These are phyloP conservation scores for Penicillium occitanis DNA, from an alignment of 2,329 filamentous ascomycete species.

Conservation along the genomic window DNA sequence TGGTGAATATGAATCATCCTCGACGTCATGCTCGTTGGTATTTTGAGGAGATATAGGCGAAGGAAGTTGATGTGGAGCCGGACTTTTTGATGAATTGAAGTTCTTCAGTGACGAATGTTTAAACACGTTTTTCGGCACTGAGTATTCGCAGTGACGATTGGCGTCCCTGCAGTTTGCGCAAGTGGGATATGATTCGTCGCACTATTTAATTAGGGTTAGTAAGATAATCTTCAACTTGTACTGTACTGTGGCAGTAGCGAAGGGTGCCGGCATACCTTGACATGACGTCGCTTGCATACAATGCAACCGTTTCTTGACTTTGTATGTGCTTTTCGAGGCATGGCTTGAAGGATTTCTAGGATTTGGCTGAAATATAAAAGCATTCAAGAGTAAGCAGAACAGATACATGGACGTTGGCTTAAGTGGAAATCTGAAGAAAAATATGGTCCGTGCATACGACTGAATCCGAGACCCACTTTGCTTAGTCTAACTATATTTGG, in stretches of 20 bases:
- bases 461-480: neutral
- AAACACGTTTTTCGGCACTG: neutral
- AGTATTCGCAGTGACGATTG: neutral
- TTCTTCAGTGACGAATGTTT: neutral
- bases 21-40: neutral
- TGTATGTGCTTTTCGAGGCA: neutral
- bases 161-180: slow-evolving; percentile 8
- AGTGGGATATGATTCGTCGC: slow-evolving; percentile 10
- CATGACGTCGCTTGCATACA: slow-evolving; percentile 14
- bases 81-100: neutral
- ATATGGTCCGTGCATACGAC: neutral
- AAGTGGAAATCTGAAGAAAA: neutral
- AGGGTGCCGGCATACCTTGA: slow-evolving; percentile 2
- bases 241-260: neutral
- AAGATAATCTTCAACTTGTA: neutral
- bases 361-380: neutral
- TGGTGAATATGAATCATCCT: neutral
- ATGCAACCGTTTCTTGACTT: slow-evolving; percentile 14
- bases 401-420: neutral
- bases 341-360: neutral
- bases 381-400: neutral
- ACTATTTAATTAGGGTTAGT: neutral
- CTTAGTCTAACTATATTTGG: neutral
- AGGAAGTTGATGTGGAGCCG: neutral
- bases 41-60: neutral